These are phyloP conservation scores for Tulasnella sp. DNA, from an alignment of 768 basidiomycete species.

Conservation along the genomic window DNA sequence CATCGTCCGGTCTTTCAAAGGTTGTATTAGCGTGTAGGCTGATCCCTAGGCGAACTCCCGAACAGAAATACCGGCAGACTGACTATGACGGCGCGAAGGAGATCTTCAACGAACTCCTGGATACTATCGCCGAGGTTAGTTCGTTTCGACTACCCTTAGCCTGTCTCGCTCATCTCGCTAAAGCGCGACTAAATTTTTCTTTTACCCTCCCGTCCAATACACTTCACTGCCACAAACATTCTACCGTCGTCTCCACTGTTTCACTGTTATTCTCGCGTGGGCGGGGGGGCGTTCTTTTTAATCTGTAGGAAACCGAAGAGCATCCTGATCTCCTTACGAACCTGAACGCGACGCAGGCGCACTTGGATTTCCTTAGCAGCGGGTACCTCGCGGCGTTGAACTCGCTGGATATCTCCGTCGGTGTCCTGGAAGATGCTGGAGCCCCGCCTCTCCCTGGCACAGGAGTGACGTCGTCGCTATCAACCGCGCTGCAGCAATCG, in stretches of 20 bases:
- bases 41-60: slow-evolving; percentile 23
- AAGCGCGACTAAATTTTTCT: too few relatives aligned
- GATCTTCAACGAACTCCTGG: slow-evolving; percentile 75
- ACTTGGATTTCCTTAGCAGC: slow-evolving; percentile 77
- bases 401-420: slow-evolving; percentile 50
- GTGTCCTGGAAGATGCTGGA: slow-evolving; percentile 52
- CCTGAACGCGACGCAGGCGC: slow-evolving; percentile 71
- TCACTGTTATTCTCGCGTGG: not conserved
- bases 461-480: slow-evolving; percentile 29
- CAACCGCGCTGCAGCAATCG: slow-evolving; percentile 27
- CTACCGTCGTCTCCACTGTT: not conserved
- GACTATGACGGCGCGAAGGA: slow-evolving; percentile 68
- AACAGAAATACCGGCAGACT: slow-evolving; percentile 72
- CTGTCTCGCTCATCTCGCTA: not conserved
- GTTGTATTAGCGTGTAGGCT: slow-evolving; percentile 20
- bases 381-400: slow-evolving; percentile 64
- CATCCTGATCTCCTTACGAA: slow-evolving; percentile 84
- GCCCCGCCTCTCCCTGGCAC: slow-evolving; percentile 48
- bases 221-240: not conserved
- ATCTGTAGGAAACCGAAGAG: slow-evolving; percentile 71
- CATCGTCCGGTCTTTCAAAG: not conserved
- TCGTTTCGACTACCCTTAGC: not conserved
- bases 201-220: not conserved
- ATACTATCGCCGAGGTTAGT: slow-evolving; percentile 71
- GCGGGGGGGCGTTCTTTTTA: not conserved